A percentile compares a stretch with the other conserved stretches of the same genome.
Evolutionary conservation across 2,329 filamentous ascomycete genomes (phyloP).

Genomic region (Fusarium foetens): DNA sequence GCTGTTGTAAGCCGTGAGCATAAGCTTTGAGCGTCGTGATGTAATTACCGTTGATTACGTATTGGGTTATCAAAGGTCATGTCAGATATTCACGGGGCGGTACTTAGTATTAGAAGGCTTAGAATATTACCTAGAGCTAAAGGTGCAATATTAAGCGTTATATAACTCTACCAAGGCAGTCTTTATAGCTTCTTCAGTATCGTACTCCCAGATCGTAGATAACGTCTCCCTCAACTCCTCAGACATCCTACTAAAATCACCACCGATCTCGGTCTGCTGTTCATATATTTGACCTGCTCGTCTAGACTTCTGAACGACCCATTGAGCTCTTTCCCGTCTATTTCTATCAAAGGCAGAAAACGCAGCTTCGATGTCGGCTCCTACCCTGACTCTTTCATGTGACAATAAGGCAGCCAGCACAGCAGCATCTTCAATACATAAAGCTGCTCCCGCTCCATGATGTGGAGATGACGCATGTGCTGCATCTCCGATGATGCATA

Average conservation of each 20-base stretch:
- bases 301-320: background rate
- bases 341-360: background rate
- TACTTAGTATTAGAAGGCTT: background rate
- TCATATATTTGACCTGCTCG: background rate
- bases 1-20: no score
- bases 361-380: background rate
- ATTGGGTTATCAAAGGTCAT: background rate
- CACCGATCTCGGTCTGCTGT: background rate
- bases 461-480: background rate
- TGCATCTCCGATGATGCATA: background rate
- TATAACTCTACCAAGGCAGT: background rate
- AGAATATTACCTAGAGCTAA: background rate
- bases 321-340: background rate
- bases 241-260: background rate
- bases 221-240: background rate
- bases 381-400: background rate
- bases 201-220: background rate
- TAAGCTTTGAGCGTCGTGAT: background rate
- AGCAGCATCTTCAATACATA: background rate
- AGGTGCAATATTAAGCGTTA: background rate
- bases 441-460: background rate
- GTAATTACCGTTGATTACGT: background rate
- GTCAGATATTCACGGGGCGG: fast-evolving
- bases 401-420: background rate
- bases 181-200: fast-evolving